Conservation (phyloP, 208 protist species). For the Crithidia mellificae region DNA sequence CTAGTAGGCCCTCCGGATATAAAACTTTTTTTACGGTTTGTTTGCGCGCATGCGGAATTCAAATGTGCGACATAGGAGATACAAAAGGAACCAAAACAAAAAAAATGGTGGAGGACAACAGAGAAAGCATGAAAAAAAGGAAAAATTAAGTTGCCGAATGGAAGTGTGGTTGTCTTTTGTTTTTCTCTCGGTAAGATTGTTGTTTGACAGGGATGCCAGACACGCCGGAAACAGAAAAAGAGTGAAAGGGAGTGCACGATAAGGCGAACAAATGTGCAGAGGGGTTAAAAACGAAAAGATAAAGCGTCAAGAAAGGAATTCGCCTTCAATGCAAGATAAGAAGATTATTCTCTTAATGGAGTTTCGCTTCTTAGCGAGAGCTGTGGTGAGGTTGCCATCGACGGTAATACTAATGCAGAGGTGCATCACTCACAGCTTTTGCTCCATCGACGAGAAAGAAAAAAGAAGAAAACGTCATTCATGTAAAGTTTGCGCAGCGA, state of each 20-base stretch:
- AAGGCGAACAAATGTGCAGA: neutral
- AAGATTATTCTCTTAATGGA: no score
- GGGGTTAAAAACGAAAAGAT: neutral
- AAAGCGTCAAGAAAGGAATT: constrained; percentile 1
- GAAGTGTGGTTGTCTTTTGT: neutral
- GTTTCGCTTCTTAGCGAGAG: neutral
- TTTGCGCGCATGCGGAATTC: constrained; percentile 3
- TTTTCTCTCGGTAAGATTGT: constrained; percentile 1
- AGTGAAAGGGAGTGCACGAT: neutral
- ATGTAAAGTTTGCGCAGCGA: no score
- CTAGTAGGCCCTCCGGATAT: neutral
- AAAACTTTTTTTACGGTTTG: constrained; percentile 8
- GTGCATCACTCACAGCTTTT: neutral
- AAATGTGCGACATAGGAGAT: constrained; percentile 7
- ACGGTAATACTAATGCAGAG: neutral
- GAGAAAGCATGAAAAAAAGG: neutral
- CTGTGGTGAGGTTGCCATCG: neutral
- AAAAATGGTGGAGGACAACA: neutral
- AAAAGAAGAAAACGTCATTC: neutral
- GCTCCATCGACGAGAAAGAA: neutral
- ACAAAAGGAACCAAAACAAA: no score
- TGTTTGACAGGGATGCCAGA: neutral
- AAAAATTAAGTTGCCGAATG: constrained; percentile 1
- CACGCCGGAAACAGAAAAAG: neutral
- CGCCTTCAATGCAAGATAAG: no score